These are phyloP conservation scores for Dryadomyces quercus-mongolicae DNA, from an alignment of 2,329 filamentous ascomycete genomes.

Conservation along the genomic window DNA sequence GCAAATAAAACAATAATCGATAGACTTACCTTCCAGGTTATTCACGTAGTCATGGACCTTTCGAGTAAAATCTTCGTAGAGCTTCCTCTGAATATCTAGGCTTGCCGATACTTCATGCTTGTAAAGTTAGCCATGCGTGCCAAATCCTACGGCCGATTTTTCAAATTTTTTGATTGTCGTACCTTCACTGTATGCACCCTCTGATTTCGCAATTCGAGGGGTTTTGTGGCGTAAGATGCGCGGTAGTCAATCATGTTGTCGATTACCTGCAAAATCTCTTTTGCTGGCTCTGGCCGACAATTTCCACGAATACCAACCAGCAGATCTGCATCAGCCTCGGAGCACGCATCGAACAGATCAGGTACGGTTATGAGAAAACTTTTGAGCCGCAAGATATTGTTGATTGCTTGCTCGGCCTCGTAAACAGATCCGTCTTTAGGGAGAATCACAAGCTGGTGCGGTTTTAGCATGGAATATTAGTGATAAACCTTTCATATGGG, in stretches of 20 bases:
- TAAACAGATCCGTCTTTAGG: constrained; percentile 52
- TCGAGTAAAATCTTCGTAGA: constrained; percentile 77
- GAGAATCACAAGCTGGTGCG: constrained; percentile 57
- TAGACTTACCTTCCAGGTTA: constrained; percentile 47
- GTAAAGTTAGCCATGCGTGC: not conserved
- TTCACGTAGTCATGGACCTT: constrained; percentile 46
- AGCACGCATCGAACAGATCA: constrained; percentile 55
- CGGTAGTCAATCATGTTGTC: constrained; percentile 65
- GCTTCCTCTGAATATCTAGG: constrained; percentile 39
- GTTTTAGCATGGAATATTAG: not conserved
- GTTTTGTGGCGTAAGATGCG: constrained; percentile 62
- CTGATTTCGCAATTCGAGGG: constrained; percentile 81
- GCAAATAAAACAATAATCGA: constrained; percentile 22
- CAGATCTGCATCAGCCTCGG: constrained; percentile 50
- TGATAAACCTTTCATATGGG: fast-evolving
- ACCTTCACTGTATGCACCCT: constrained; percentile 80
- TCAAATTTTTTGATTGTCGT: constrained; percentile 2
- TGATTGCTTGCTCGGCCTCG: constrained; percentile 69
- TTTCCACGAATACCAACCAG: constrained; percentile 56
- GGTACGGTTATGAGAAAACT: constrained; percentile 59
- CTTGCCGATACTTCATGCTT: constrained; percentile 7
- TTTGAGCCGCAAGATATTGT: constrained; percentile 78
- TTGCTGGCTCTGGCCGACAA: constrained; percentile 52
- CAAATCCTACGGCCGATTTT: not conserved
- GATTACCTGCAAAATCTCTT: constrained; percentile 52